Evolutionary conservation across 306 rosid species (phyloP), one percentile per base, ranked within the genome.

Genomic region (Castanea sativa): DNA sequence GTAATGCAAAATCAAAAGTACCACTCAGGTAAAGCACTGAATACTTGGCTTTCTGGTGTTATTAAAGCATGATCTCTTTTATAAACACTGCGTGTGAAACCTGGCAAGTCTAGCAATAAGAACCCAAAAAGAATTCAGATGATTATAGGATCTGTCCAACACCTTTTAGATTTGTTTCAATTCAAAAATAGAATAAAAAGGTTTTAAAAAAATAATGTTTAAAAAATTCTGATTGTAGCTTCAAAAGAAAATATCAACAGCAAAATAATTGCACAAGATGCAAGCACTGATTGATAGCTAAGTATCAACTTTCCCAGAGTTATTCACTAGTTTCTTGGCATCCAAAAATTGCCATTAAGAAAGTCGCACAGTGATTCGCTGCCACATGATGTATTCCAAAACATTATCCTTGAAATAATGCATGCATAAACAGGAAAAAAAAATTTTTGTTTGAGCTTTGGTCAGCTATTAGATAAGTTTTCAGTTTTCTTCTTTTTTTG

Each of bases 1-100:
- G 73, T 33, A 82, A 74, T 52, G 68, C 55, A 78, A 69, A 75
- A 61, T 59, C 35, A 21, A 52, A 64, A 60, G 18, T 93, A 93
- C 98, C 99, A 95, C 73, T 91, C 94, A 9, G 94, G 94, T 82
- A 95, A 87, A 19, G 94, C 90, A 87, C 98, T 82, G 80, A 88
- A 92, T 71, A 95, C 99, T 15, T 95, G 98, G 80, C 99, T 95
- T 83, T 95, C 98, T 0, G 98, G 96, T 78, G 99, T 64, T 77
- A 95, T 86, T 69, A 95, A 84, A 79, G 99, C 98, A 84, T 95
- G 90, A 82, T 93, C 92, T 45, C 85, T 86, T 85, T 85, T 92
- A 77, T 88, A 93, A 71, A 95, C 93, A 77, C 99, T 95, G 67
- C 98, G 97, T 8, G 99, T 93, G 87, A 91, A 95, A 80, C 99